phyloP scores from a whole-genome alignment of 2,329 filamentous ascomycete species.

The Alternaria infectoria region DNA sequence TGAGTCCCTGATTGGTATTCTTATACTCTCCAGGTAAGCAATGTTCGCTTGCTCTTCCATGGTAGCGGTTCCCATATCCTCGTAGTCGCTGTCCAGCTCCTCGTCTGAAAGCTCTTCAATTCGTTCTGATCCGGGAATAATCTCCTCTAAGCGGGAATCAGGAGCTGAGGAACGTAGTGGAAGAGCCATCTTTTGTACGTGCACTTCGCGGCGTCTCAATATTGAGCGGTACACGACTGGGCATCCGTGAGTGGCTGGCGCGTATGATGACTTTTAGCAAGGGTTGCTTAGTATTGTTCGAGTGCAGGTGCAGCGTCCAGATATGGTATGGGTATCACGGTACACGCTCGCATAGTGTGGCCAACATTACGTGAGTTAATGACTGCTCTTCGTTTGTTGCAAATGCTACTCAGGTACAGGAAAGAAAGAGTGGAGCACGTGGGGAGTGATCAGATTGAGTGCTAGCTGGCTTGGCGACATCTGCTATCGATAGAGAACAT shows the following conservation, averaged over 20 bases:
- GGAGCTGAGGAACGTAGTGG: slow-evolving; percentile 27
- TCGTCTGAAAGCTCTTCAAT: slow-evolving; percentile 47
- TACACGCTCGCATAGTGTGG: not conserved
- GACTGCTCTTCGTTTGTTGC: slow-evolving; percentile 5
- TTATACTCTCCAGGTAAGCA: slow-evolving; percentile 38
- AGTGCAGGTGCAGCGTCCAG: slow-evolving; percentile 11
- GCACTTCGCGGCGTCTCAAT: not conserved
- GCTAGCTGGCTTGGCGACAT: slow-evolving; percentile 27
- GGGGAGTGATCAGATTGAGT: slow-evolving; percentile 14
- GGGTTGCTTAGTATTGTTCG: slow-evolving; percentile 39
- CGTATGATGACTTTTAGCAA: not conserved
- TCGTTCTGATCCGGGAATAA: slow-evolving; percentile 30
- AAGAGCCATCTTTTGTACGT: slow-evolving; percentile 34
- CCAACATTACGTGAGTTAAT: not conserved
- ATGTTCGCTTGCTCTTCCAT: slow-evolving; percentile 38
- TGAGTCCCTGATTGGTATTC: slow-evolving; percentile 67
- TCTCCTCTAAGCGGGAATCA: slow-evolving; percentile 37
- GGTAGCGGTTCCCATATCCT: slow-evolving; percentile 44
- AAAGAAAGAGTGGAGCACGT: slow-evolving; percentile 18
- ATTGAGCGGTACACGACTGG: slow-evolving; percentile 10
- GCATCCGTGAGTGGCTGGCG: slow-evolving; percentile 26
- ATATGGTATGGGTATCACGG: slow-evolving; percentile 13
- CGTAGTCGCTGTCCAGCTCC: slow-evolving; percentile 39
- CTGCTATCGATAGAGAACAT: slow-evolving; percentile 2
- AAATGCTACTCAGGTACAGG: slow-evolving; percentile 1